Percentiles rank a stretch among this genome's conserved stretches.
These are phyloP conservation scores for Erysimum cheiri DNA, from an alignment of 441 rosid genomes.

Conservation along the genomic window DNA sequence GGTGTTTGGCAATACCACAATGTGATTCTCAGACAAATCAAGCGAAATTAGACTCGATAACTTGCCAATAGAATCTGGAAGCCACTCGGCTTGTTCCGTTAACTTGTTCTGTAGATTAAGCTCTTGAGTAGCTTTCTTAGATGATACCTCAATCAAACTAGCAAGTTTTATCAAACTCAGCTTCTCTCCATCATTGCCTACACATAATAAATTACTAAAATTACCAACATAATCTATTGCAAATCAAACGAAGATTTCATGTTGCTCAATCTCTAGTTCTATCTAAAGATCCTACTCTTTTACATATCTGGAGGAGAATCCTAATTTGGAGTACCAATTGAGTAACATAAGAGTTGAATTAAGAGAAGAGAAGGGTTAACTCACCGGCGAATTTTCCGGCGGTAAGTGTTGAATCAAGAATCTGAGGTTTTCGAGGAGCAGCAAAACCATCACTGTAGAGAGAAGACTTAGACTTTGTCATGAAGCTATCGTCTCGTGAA, in stretches of 20 bases:
- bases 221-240: constrained; percentile 4
- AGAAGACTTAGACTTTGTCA: constrained; percentile 61
- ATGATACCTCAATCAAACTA: constrained; percentile 85
- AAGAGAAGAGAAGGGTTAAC: constrained; percentile 13
- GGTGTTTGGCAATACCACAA: constrained; percentile 67
- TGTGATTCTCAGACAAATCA: constrained; percentile 85
- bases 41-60: constrained; percentile 65
- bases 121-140: constrained; percentile 83
- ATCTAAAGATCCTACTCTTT: too few relatives aligned
- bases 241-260: not conserved
- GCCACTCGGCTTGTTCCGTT: constrained; percentile 90
- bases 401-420: constrained; percentile 62
- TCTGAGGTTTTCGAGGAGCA: constrained; percentile 54
- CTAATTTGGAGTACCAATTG: constrained; percentile 16
- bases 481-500: constrained; percentile 76
- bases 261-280: not conserved
- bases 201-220: constrained; percentile 27
- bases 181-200: constrained; percentile 80
- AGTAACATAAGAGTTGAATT: not conserved
- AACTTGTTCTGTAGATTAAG: constrained; percentile 82
- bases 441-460: constrained; percentile 54
- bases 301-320: constrained; percentile 1
- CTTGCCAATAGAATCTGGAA: constrained; percentile 92
- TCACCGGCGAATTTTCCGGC: constrained; percentile 55
- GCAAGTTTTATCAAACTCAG: constrained; percentile 91